A percentile compares a stretch with the other conserved stretches of the same genome.
Evolutionary conservation across 2,329 filamentous ascomycete species (phyloP).

Genomic region (Ceratocystis lukuohia): DNA sequence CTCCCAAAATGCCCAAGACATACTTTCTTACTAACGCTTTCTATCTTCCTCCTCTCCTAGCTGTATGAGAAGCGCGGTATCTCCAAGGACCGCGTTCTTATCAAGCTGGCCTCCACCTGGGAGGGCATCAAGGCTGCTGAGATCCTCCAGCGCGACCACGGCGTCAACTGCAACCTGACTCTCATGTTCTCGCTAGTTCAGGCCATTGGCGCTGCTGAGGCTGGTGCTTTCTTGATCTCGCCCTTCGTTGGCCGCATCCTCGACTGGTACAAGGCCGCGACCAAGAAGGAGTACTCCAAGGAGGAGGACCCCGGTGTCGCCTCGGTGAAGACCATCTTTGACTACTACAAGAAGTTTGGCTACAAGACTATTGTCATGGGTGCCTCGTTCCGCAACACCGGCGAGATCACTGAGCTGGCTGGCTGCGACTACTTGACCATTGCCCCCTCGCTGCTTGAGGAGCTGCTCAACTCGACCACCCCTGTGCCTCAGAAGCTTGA

Average conservation of each 20-base stretch:
- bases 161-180: constrained; percentile 96
- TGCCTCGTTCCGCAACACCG: constrained; percentile 89
- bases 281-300: constrained; percentile 84
- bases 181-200: constrained; percentile 95
- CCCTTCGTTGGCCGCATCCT: constrained; percentile 98
- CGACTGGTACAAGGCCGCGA: constrained; percentile 96
- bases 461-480: constrained; percentile 73
- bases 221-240: constrained; percentile 91
- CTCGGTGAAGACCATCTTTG: constrained; percentile 87
- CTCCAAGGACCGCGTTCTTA: constrained; percentile 84
- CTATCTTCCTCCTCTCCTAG: constrained; percentile 33
- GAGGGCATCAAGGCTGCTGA: constrained; percentile 98
- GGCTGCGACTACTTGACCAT: constrained; percentile 99
- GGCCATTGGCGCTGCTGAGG: constrained; percentile 92
- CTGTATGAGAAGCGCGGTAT: constrained; percentile 91
- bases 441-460: constrained; percentile 57
- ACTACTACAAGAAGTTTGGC: constrained; percentile 99
- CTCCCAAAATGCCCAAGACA: background rate
- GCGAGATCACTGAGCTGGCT: constrained; percentile 96
- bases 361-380: constrained; percentile 99
- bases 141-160: constrained; percentile 90
- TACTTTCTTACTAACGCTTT: background rate
- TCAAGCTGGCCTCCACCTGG: constrained; percentile 99
- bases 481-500: constrained; percentile 88
- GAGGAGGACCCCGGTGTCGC: constrained; percentile 92